Evolutionary conservation across 208 protist species (phyloP).

Genomic region (Trypanosoma scelopori): DNA sequence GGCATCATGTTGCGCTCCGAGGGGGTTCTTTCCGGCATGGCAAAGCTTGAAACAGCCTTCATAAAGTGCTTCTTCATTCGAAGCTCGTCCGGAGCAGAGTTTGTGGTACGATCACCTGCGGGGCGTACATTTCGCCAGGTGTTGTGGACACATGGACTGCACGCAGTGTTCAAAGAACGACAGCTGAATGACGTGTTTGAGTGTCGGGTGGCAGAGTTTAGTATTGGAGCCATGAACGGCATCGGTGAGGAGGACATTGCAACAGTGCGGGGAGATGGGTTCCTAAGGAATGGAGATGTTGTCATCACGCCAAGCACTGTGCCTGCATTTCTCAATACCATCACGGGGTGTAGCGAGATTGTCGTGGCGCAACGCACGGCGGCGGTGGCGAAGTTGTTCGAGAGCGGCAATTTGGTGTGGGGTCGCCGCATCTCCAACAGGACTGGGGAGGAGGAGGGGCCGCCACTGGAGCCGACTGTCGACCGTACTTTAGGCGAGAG

Average conservation of each 20-base stretch:
- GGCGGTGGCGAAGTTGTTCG: slow-evolving; percentile 24
- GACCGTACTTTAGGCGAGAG: too few relatives aligned
- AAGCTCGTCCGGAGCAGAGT: slow-evolving; percentile 34
- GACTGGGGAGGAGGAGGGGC: not conserved
- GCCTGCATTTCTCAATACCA: slow-evolving; percentile 54
- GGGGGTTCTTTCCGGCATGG: slow-evolving; percentile 70
- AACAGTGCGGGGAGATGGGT: slow-evolving; percentile 46
- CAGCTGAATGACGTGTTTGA: slow-evolving; percentile 87
- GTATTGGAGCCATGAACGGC: slow-evolving; percentile 66
- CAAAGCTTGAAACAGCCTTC: slow-evolving; percentile 44
- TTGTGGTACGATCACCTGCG: slow-evolving; percentile 55
- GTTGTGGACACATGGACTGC: slow-evolving; percentile 48
- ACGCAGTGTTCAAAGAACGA: slow-evolving; percentile 84
- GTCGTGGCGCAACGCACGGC: slow-evolving; percentile 49
- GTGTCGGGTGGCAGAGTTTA: slow-evolving; percentile 48
- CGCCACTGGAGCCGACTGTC: too few relatives aligned
- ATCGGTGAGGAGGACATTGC: slow-evolving; percentile 58
- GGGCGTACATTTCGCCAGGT: slow-evolving; percentile 65
- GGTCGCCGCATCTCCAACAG: not conserved
- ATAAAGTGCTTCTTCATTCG: slow-evolving; percentile 61
- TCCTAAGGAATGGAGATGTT: slow-evolving; percentile 45
- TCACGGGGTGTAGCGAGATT: slow-evolving; percentile 55
- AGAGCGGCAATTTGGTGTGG: too few relatives aligned
- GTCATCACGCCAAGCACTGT: slow-evolving; percentile 79
- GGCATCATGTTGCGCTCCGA: slow-evolving; percentile 61